Base-by-base conservation (phyloP, 805 yeast species). In the Wickerhamiella siamensis region DNA sequence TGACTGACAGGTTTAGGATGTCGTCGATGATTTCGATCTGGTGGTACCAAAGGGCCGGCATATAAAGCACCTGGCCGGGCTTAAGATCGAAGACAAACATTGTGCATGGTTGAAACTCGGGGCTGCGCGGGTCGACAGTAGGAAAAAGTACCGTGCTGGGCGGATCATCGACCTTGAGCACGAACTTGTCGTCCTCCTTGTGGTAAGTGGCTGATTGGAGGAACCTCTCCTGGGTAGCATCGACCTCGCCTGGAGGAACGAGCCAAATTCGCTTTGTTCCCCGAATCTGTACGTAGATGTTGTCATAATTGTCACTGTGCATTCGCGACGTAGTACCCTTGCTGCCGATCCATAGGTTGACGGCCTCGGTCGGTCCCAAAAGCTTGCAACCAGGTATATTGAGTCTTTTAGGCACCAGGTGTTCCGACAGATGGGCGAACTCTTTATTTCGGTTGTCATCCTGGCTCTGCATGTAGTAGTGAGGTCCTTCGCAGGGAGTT, bases 41-140 rank as follows among this genome's bases (percentile, higher is more conserved):
- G 37, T 63, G 67, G 46, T 59, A 63, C 67, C 67, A 63, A 38
- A 62, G 50, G 4, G 66, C 61, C 1, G 67, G 67, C 9, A 63
- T 43, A 43, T 57, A 63, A 33, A 63, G 51, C 14, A 57, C 51
- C 36, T 63, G 64, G 3, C 67, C 66, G 2, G 64, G 59, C 5
- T 51, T 41, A 20, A 63, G 43, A 24, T 48, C 55, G 19, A 61
- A 62, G n/a, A 43, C 45, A 38, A 48, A 57, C 20, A 46, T 51
- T 27, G 43, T 44, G 43, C 54, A 46, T 16, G 31, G 33, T 42
- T 41, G 36, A 21, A 45, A 4, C 48, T 50, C 16, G 32, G 29
- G 29, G 29, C 29, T 24, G 14, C 43, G 31, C 8, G 63, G 63
- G 33, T 60, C 52, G n/a, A 56, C 54, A 0, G 63, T 60, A 2